Evolutionary conservation across 129 eudicot genomes (phyloP), one percentile per base, ranked within the genome.

Genomic region (Saussurea involucrata): DNA sequence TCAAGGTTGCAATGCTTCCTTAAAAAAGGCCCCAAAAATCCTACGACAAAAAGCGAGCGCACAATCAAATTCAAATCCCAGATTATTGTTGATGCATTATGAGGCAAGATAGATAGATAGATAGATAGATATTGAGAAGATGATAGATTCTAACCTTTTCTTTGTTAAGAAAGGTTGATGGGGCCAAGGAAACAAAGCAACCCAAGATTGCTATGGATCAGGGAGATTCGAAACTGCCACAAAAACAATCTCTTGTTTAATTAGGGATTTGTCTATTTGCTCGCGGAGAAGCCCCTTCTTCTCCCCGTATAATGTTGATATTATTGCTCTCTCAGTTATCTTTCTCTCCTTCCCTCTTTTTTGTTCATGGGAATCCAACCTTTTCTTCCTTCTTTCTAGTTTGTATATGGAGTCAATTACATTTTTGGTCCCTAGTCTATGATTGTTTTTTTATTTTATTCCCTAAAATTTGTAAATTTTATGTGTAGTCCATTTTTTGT

Each of bases 281-380:
- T 58, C 69, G 75, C 70, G 78, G 73, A 72, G 83, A 80, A 80
- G 78, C 83, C 84, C 84, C 84, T 60, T 81, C 79, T 73, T 80
- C 69, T 69, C 79, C 75, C 42, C 84, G 71, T 81, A 76, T 75
- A 74, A 80, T 36, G 65, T 22, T 49, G 61, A 17, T 40, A 8
- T 79, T 78, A 69, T 21, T 79, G 83, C 78, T 79, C 83, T 79
- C 73, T 79, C 21, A 69, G 78, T 58, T 78, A 70, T 70, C 44
- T 70, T 63, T 70, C 34, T 32, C 8, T 27, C 63, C 32, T 71
- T 65, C 68, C 53, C 73, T 57, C 1, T 15, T 60, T 60, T 60
- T 10, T 55, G 63, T 4, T 55, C 18, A 55, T 18, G 9, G n/a
- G 24, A 18, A 55, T 55, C 63, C 9, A 55, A 5, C 24, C 32